A percentile compares a stretch with the other conserved stretches of the same genome.
These are phyloP conservation scores for Erysimum cheiranthoides DNA, from an alignment of 345 rosid genomes.

Conservation along the genomic window DNA sequence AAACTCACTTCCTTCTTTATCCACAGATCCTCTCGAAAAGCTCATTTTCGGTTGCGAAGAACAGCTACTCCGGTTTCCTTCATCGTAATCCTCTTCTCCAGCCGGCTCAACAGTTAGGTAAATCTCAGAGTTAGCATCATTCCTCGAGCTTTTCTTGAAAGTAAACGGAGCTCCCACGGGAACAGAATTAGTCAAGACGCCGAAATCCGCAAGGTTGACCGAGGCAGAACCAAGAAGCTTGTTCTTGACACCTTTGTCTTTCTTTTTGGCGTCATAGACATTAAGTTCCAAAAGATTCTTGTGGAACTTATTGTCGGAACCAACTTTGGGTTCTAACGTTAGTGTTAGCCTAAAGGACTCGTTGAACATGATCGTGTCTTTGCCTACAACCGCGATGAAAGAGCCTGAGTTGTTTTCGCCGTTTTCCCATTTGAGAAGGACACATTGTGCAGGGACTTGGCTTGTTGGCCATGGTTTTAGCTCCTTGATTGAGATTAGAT, in stretches of 20 bases:
- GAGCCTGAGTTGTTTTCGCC: conserved; percentile 74
- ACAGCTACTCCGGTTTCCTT: conserved; percentile 63
- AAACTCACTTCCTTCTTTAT: conserved; percentile 55
- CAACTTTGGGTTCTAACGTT: conserved; percentile 57
- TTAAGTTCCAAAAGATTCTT: conserved; percentile 73
- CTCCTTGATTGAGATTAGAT: conserved; percentile 52
- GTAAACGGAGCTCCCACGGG: conserved; percentile 58
- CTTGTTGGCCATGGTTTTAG: conserved; percentile 89
- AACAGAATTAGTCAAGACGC: conserved; percentile 55
- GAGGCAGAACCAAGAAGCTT: conserved; percentile 78
- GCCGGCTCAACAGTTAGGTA: conserved; percentile 67
- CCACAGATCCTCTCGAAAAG: conserved; percentile 40
- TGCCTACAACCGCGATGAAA: conserved; percentile 53
- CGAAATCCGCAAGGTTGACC: conserved; percentile 81
- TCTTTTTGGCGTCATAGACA: conserved; percentile 71
- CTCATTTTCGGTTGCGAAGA: conserved; percentile 57
- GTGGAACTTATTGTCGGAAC: conserved; percentile 60
- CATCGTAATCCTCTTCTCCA: conserved; percentile 60
- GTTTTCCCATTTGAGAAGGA: conserved; percentile 83
- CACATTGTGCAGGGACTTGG: conserved; percentile 52
- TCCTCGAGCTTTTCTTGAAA: conserved; percentile 69
- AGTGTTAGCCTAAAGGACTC: conserved; percentile 67
- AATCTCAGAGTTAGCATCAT: conserved; percentile 56
- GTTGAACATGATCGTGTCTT: conserved; percentile 68
- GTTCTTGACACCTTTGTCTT: conserved; percentile 67